Evolutionary conservation across 176 grass and related monocot genomes (phyloP).

Genomic region (Pontederia paniculata): DNA sequence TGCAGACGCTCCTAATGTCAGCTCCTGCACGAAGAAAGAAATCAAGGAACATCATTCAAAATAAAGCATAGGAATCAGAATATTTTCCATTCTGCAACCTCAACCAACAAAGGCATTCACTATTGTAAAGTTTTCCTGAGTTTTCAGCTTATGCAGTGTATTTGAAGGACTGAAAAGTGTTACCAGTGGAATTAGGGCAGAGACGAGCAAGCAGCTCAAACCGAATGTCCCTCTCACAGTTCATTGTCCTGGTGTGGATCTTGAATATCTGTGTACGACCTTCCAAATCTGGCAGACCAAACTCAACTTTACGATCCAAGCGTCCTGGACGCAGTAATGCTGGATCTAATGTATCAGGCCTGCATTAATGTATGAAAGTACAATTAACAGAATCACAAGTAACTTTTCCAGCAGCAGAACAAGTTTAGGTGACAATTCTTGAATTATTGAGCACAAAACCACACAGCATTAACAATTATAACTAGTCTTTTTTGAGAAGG

Average conservation of each 20-base stretch:
- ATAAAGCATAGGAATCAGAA: neutral
- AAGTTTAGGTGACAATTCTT: too few relatives aligned
- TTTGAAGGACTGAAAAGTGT: neutral
- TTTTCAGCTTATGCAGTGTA: neutral
- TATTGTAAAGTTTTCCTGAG: too few relatives aligned
- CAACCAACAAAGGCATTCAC: too few relatives aligned
- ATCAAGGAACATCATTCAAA: slow-evolving; percentile 1
- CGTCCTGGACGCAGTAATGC: slow-evolving; percentile 31
- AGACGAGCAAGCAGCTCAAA: slow-evolving; percentile 85
- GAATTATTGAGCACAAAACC: too few relatives aligned
- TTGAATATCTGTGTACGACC: slow-evolving; percentile 90
- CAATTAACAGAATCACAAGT: too few relatives aligned
- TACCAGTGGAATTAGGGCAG: slow-evolving; percentile 89
- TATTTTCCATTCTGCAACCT: too few relatives aligned
- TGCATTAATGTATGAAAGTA: neutral
- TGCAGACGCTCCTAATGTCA: slow-evolving; percentile 33
- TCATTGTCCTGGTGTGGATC: slow-evolving; percentile 89
- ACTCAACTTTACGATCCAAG: slow-evolving; percentile 28
- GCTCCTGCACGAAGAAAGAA: slow-evolving; percentile 1
- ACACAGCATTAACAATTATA: too few relatives aligned
- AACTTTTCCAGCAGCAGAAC: too few relatives aligned
- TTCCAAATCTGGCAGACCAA: slow-evolving; percentile 28
- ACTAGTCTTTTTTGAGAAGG: too few relatives aligned
- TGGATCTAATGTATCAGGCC: slow-evolving; percentile 20
- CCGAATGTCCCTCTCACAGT: slow-evolving; percentile 73